Evolutionary conservation across 1,139 yeast genomes (phyloP), one percentile per base, ranked within the genome.

Genomic region (Blastobotrys arbuscula): DNA sequence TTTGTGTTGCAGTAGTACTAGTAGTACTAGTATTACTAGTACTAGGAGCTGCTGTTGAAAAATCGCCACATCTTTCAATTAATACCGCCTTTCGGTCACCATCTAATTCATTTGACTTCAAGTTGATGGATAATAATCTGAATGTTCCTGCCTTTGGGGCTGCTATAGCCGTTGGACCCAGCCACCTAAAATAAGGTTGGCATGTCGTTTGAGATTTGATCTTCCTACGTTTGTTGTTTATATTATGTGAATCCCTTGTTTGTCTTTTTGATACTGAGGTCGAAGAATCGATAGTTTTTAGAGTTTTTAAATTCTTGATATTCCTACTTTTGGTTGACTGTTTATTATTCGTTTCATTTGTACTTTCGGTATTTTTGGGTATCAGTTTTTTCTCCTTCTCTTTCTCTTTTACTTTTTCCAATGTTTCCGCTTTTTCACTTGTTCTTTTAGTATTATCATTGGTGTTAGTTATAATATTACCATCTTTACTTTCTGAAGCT

Each of bases 151-250:
- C 49, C 23, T 50, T 50, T 2, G 64, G 64, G 2, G 64, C 63
- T 2, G 64, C 64, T 24, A 61, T 59, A 4, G 64, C 61, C 1
- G 64, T 61, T 1, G 64, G 62, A 1, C 64, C 64, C 1, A 61
- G 55, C 64, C 63, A 61, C 31, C 64, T 43, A 42, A 61, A 61
- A 47, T 59, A 61, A 5, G 64, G 64, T 45, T 60, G 63, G 3
- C 60, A 45, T 1, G 60, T 57, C 9, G 54, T 51, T 19, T 48
- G 38, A 7, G 48, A 20, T 21, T 34, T 39, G 31, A 24, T 12
- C 19, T 24, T 26, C 24, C 39, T 13, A 12, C 30, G 34, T 18
- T 39, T 34, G 12, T 39, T 12, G n/a, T n/a, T n/a, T n/a, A n/a
- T n/a, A n/a, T n/a, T n/a, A n/a, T n/a, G n/a, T n/a, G n/a, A n/a